These are phyloP conservation scores for Komagataella kurtzmanii DNA, from an alignment of 805 yeast species.

Conservation along the genomic window DNA sequence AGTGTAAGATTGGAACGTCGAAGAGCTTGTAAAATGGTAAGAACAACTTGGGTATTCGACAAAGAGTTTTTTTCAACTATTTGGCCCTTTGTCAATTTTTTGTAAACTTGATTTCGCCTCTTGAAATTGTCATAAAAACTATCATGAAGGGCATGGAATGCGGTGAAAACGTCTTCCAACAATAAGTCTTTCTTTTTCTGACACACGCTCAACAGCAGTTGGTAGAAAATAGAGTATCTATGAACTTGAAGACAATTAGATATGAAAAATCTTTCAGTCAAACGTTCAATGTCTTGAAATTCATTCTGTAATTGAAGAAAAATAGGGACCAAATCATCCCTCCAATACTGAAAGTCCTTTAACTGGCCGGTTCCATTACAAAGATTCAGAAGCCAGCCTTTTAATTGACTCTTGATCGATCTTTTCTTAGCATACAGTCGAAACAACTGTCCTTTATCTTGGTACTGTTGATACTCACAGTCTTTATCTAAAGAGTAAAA, in stretches of 20 bases:
- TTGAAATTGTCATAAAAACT: background rate
- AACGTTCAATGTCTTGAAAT: background rate
- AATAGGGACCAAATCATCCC: background rate
- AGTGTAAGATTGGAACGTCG: background rate
- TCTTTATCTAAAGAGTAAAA: background rate
- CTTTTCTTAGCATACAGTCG: background rate
- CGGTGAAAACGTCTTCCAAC: background rate
- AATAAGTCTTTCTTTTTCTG: background rate
- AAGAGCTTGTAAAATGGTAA: background rate
- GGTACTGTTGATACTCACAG: background rate
- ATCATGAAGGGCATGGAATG: background rate
- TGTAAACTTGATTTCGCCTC: background rate
- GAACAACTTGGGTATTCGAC: background rate
- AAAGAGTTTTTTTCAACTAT: background rate
- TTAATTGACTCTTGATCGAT: background rate
- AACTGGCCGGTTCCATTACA: background rate
- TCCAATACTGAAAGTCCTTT: background rate
- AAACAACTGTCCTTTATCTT: background rate
- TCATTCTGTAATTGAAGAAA: background rate
- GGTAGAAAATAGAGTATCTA: background rate
- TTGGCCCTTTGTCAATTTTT: background rate
- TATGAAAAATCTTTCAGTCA: background rate
- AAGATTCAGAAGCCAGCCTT: background rate
- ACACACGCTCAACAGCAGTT: background rate
- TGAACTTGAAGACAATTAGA: background rate